phyloP scores from a whole-genome alignment of 78 protist species.

The Andalucia godoyi region DNA sequence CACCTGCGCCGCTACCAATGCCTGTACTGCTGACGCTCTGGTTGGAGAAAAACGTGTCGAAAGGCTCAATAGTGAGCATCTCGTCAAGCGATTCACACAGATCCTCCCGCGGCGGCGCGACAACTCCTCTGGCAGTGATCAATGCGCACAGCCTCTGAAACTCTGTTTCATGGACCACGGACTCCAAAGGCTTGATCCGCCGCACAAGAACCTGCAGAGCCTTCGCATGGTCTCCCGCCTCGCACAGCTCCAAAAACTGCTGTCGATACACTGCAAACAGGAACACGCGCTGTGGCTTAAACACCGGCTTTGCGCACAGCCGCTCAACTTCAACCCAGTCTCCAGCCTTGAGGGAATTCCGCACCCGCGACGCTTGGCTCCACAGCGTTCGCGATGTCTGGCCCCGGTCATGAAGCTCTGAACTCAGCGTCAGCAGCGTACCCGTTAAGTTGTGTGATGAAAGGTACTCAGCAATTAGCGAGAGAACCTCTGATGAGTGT shows the following conservation, averaged over 20 bases:
- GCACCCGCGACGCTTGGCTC: neutral
- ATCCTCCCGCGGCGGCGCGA: neutral
- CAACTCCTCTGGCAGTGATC: neutral
- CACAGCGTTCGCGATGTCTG: too few relatives aligned
- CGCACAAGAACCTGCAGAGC: neutral
- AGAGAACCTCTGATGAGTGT: too few relatives aligned
- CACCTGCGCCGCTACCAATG: too few relatives aligned
- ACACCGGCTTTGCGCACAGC: slow-evolving; percentile 7
- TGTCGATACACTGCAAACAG: slow-evolving; percentile 56
- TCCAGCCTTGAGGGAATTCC: slow-evolving; percentile 20
- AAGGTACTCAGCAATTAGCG: too few relatives aligned
- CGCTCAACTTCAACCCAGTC: slow-evolving; percentile 75
- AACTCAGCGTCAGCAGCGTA: too few relatives aligned
- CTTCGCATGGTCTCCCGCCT: slow-evolving; percentile 42
- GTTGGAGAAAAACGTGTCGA: too few relatives aligned
- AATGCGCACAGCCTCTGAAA: neutral
- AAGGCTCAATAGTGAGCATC: neutral
- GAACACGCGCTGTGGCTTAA: slow-evolving; percentile 24
- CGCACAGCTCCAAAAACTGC: slow-evolving; percentile 66
- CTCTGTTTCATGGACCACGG: too few relatives aligned
- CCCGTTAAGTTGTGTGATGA: too few relatives aligned
- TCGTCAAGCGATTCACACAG: neutral
- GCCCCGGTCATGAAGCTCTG: too few relatives aligned
- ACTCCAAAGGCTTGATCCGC: slow-evolving; percentile 25
- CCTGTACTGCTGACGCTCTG: too few relatives aligned